Base-by-base conservation (phyloP, 106 monocot genomes). In the Dioscorea alata region DNA sequence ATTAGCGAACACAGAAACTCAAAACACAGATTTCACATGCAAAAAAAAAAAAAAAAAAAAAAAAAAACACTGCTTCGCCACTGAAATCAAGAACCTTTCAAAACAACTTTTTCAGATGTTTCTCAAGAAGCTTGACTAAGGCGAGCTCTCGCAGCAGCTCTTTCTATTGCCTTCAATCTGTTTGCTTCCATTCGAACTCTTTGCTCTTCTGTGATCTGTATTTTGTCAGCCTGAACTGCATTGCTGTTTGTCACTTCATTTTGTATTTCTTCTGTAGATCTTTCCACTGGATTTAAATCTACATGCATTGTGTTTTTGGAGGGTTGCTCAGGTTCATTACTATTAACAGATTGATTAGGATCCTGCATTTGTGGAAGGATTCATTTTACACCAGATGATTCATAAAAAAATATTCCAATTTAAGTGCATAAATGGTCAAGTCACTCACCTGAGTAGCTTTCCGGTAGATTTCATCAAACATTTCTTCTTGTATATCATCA, bases 181-280 rank as follows among this genome's bases (percentile, higher is more conserved):
- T 97, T 97, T 15, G 89, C 92, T 76, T 79, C 89, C 78, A 97
- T 97, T 4, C 92, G 79, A 2, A 82, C 86, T 68, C 42, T 92
- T 59, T 97, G 96, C 74, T 92, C 96, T 22, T 89, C 89, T n/a
- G 91, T 87, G 49, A 97, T 70, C 67, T 79, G 74, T 67, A 76
- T 76, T 49, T 75, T 72, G 60, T 33, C 61, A 18, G 63, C 33
- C 9, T 20, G 31, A 8, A 19, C 35, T 6, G 21, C 32, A 28
- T 17, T 59, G 24, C 22, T 34, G 5, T 13, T 61, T 64, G 62
- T 66, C n/a, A 15, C 65, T 58, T 68, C 64, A 33, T 61, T 67
- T 63, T 7, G 48, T 50, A 22, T 13, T 19, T 31, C 75, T 19
- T 62, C 63, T 14, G n/a, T 23, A 13, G 64, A 17, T 4, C 13